Evolutionary conservation across 2,329 filamentous ascomycete genomes (phyloP).

Genomic region (Xylariales sp.): DNA sequence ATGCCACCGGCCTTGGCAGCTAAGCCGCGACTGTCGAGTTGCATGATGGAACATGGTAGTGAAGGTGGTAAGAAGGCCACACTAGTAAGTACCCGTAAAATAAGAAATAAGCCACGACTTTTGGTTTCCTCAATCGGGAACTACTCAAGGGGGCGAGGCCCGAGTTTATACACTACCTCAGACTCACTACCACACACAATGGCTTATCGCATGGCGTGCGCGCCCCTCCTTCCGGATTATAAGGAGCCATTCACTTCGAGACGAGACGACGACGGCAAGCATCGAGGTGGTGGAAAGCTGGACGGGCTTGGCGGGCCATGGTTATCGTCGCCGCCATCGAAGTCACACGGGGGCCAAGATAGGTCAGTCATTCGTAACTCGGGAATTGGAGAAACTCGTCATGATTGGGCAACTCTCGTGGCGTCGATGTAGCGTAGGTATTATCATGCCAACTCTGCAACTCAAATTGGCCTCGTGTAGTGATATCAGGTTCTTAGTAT

Average conservation of each 20-base stretch:
- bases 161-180: neutral
- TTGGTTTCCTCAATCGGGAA: neutral
- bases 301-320: neutral
- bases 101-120: conserved; percentile 15
- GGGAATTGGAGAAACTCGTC: conserved; percentile 3
- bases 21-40: conserved; percentile 27
- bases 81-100: conserved; percentile 10
- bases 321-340: neutral
- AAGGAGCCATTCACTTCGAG: neutral
- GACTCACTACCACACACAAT: neutral
- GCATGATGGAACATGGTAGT: conserved; percentile 8
- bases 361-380: neutral
- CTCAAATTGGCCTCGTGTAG: conserved; percentile 1
- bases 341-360: neutral
- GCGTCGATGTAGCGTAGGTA: neutral
- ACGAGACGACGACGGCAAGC: neutral
- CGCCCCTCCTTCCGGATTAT: neutral
- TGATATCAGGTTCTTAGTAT: conserved; percentile 8
- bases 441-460: conserved; percentile 4
- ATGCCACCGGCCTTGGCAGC: conserved; percentile 40
- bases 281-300: neutral
- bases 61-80: conserved; percentile 17
- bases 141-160: conserved; percentile 1
- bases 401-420: conserved; percentile 24
- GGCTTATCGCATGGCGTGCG: neutral